Percentiles rank a stretch among this genome's conserved stretches.
Conservation (phyloP, 2,329 filamentous ascomycete species). For the Aschersonia sp. region DNA sequence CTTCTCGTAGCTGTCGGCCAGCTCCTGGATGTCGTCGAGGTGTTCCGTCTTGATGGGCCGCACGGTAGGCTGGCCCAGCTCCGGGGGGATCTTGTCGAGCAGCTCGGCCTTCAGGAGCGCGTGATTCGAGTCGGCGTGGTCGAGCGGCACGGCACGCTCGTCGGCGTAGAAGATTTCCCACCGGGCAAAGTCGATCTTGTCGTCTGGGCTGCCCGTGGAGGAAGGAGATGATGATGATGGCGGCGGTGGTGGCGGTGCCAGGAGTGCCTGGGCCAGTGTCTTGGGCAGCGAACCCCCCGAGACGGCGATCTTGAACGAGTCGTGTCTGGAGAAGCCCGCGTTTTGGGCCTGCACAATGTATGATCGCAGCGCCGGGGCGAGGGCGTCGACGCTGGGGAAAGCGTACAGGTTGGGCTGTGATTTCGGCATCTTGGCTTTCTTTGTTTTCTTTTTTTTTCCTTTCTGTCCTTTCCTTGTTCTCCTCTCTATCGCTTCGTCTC, state of each 20-base stretch:
- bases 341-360: constrained; percentile 77
- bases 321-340: constrained; percentile 65
- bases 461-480: too few relatives aligned
- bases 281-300: constrained; percentile 89
- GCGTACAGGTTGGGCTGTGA: constrained; percentile 60
- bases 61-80: constrained; percentile 48
- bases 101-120: constrained; percentile 74
- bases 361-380: constrained; percentile 63
- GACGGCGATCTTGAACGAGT: constrained; percentile 77
- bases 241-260: constrained; percentile 26
- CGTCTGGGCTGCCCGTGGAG: constrained; percentile 13
- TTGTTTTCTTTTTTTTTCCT: neutral
- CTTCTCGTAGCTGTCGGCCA: constrained; percentile 90
- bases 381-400: constrained; percentile 53
- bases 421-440: constrained; percentile 26
- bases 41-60: constrained; percentile 56
- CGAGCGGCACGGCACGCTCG: constrained; percentile 84
- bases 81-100: constrained; percentile 69
- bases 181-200: constrained; percentile 61
- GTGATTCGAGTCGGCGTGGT: constrained; percentile 92
- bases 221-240: too few relatives aligned
- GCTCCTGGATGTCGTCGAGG: constrained; percentile 71
- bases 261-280: constrained; percentile 71
- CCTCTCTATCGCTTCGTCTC: too few relatives aligned
- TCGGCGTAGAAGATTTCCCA: constrained; percentile 99